A percentile compares a stretch with the other conserved stretches of the same genome.
phyloP scores from a whole-genome alignment of 2,329 filamentous ascomycete genomes.

The Trichoderma sp. region DNA sequence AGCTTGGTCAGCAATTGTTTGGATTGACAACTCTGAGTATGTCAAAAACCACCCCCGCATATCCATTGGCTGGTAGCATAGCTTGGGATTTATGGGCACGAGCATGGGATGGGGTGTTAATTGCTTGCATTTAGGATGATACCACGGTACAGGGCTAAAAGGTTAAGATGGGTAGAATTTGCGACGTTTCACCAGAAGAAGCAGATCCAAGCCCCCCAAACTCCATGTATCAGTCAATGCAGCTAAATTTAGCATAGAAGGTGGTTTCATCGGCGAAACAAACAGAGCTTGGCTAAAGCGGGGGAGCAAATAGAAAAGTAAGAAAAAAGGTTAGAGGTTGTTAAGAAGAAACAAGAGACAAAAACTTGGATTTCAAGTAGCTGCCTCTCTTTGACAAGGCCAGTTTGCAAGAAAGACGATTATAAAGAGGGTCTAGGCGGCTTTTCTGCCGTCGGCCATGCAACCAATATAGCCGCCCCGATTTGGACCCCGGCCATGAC shows the following conservation, averaged over 20 bases:
- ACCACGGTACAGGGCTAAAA: background rate
- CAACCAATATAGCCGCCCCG: conserved; percentile 8
- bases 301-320: no score
- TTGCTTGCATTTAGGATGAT: conserved; percentile 5
- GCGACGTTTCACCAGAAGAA: conserved; percentile 12
- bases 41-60: background rate
- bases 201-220: background rate
- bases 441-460: background rate
- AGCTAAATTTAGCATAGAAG: background rate
- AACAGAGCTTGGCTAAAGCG: background rate
- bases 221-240: background rate
- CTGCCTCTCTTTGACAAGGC: conserved; percentile 21
- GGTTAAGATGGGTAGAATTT: background rate
- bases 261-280: conserved; percentile 20
- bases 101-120: background rate
- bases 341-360: background rate
- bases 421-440: background rate
- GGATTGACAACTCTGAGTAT: background rate
- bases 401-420: conserved; percentile 7
- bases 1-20: background rate
- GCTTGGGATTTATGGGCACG: background rate
- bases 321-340: background rate
- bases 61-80: background rate
- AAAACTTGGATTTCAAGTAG: background rate
- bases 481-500: background rate